These are phyloP conservation scores for Closterium sp. DNA, from an alignment of 139 green algal species.

Conservation along the genomic window DNA sequence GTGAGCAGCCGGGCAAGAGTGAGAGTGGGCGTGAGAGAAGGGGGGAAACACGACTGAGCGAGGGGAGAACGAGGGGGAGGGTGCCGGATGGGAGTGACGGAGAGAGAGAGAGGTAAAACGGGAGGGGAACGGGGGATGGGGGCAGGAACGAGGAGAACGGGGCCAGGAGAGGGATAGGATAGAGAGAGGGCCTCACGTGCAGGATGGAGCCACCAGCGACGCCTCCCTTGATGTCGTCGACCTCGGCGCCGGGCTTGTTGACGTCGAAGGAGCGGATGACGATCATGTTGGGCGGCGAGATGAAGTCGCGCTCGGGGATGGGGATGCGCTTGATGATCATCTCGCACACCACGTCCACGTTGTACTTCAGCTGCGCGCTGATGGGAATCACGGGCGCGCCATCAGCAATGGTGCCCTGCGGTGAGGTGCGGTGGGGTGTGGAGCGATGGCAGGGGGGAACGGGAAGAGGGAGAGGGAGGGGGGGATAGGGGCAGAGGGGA, in stretches of 20 bases:
- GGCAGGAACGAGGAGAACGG: conserved; percentile 69
- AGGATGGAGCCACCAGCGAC: conserved; percentile 95
- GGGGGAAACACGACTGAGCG: too few species aligned
- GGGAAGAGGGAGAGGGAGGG: background rate
- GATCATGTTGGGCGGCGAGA: conserved; percentile 96
- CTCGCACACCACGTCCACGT: conserved; percentile 98
- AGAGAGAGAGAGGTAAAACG: background rate
- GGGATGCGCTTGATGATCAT: conserved; percentile 89
- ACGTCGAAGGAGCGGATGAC: conserved; percentile 99
- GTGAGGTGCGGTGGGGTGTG: background rate
- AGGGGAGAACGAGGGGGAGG: too few species aligned
- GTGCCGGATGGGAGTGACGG: too few species aligned
- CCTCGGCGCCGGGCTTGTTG: conserved; percentile 96
- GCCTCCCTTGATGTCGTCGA: conserved; percentile 95
- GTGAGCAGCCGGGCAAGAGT: too few species aligned
- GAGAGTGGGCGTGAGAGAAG: too few species aligned
- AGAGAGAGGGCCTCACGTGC: conserved; percentile 63
- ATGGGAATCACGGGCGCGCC: conserved; percentile 95
- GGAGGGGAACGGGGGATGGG: conserved; percentile 69
- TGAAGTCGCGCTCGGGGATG: conserved; percentile 83
- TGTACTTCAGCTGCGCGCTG: conserved; percentile 99
- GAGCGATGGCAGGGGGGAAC: background rate
- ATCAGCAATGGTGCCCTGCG: conserved; percentile 91
- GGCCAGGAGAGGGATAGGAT: background rate
- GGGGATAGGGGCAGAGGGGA: too few species aligned